Percentiles rank a stretch among this genome's conserved stretches.
These are phyloP conservation scores for Auricularia cornea DNA, from an alignment of 768 basidiomycete species.

Conservation along the genomic window DNA sequence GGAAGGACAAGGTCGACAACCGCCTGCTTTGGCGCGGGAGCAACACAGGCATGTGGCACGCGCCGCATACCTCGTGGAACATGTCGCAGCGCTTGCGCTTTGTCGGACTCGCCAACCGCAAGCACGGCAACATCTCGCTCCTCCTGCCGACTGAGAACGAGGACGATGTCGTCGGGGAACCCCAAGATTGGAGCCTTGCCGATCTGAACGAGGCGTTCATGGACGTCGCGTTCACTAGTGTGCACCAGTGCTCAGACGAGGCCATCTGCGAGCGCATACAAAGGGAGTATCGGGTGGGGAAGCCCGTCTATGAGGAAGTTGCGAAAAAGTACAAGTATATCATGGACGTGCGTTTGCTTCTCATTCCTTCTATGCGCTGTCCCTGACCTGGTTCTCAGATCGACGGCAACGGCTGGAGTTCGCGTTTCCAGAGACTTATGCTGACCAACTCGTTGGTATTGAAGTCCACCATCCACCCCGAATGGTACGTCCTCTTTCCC, in stretches of 20 bases:
- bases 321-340: conserved; percentile 56
- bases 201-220: conserved; percentile 46
- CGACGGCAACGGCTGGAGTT: conserved; percentile 43
- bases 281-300: conserved; percentile 42
- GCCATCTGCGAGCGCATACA: conserved; percentile 38
- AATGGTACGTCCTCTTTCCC: conserved; percentile 40
- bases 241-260: conserved; percentile 34
- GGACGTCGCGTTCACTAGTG: conserved; percentile 51
- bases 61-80: conserved; percentile 35
- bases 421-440: conserved; percentile 58
- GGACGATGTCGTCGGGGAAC: conserved; percentile 26
- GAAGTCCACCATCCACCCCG: conserved; percentile 65
- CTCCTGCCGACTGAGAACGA: conserved; percentile 25
- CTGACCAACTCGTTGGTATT: conserved; percentile 55
- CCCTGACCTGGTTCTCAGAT: conserved; percentile 15
- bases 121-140: conserved; percentile 32
- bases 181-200: conserved; percentile 11
- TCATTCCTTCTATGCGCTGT: background rate
- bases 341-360: conserved; percentile 26
- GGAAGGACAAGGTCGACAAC: conserved; percentile 56
- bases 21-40: conserved; percentile 65
- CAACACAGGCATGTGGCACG: conserved; percentile 55
- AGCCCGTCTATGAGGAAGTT: conserved; percentile 33
- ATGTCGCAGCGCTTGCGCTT: conserved; percentile 43
- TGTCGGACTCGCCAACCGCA: conserved; percentile 34